A percentile compares a stretch with the other conserved stretches of the same genome.
These are phyloP conservation scores for Decorospora gaudefroyi DNA, from an alignment of 2,329 filamentous ascomycete species.

Conservation along the genomic window DNA sequence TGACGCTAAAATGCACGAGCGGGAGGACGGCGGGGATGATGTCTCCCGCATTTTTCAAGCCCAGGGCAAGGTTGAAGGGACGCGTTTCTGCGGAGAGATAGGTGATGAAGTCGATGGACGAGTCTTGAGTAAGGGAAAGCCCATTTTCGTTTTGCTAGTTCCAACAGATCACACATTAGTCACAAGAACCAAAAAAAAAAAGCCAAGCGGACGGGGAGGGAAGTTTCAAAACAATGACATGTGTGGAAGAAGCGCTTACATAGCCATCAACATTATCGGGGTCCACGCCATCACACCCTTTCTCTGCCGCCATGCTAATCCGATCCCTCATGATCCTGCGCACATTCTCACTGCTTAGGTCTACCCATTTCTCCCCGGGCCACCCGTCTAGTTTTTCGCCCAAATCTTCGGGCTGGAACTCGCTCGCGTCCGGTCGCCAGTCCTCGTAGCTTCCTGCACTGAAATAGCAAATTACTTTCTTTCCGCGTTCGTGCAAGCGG, in stretches of 20 bases:
- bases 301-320: constrained; percentile 62
- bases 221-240: too few relatives aligned
- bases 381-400: constrained; percentile 66
- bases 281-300: constrained; percentile 71
- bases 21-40: constrained; percentile 60
- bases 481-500: constrained; percentile 56
- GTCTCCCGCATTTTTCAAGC: constrained; percentile 69
- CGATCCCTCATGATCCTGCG: constrained; percentile 66
- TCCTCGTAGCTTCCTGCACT: constrained; percentile 71
- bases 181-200: too few relatives aligned
- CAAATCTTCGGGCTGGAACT: constrained; percentile 61
- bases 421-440: constrained; percentile 61
- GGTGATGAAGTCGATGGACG: constrained; percentile 63
- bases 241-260: too few relatives aligned
- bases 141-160: constrained; percentile 63
- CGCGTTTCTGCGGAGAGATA: constrained; percentile 63
- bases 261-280: constrained; percentile 73
- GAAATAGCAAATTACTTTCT: constrained; percentile 75
- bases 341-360: constrained; percentile 62
- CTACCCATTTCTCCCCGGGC: constrained; percentile 69
- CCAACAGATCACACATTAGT: too few relatives aligned
- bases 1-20: constrained; percentile 67
- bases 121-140: constrained; percentile 60
- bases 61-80: constrained; percentile 62
- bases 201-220: too few relatives aligned